Percentiles rank a stretch among this genome's conserved stretches.
phyloP scores from a whole-genome alignment of 2,329 filamentous ascomycete genomes.

The Hortaea sp. region DNA sequence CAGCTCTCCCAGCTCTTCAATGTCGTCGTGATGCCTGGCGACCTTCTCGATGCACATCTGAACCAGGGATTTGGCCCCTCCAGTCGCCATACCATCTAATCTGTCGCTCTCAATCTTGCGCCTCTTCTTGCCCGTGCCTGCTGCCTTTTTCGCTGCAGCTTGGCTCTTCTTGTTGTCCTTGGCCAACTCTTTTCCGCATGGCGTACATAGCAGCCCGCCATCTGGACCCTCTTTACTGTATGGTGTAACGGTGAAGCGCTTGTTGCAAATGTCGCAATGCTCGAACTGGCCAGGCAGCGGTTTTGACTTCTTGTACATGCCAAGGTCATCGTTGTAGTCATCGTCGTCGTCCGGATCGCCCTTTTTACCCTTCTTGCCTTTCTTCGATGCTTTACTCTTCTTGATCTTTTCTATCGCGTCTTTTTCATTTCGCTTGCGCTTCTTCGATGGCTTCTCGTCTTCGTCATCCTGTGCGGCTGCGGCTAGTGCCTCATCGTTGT shows the following conservation, averaged over 20 bases:
- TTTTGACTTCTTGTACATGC: conserved; percentile 46
- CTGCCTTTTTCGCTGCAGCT: conserved; percentile 47
- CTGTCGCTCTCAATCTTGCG: conserved; percentile 75
- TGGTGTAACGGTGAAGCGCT: conserved; percentile 84
- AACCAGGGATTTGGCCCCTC: conserved; percentile 60
- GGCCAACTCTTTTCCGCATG: conserved; percentile 66
- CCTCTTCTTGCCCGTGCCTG: conserved; percentile 51
- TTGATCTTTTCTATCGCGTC: conserved; percentile 32
- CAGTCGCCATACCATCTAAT: conserved; percentile 60
- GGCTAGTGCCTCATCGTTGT: conserved; percentile 18
- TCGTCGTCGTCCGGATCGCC: conserved; percentile 36
- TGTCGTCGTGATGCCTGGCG: conserved; percentile 51
- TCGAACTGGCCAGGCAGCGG: conserved; percentile 76
- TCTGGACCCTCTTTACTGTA: conserved; percentile 74
- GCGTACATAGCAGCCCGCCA: conserved; percentile 76
- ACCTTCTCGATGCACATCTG: conserved; percentile 56
- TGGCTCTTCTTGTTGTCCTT: conserved; percentile 54
- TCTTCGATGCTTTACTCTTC: conserved; percentile 33
- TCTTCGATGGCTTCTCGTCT: conserved; percentile 35
- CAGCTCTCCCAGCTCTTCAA: conserved; percentile 56
- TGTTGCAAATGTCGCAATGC: conserved; percentile 75
- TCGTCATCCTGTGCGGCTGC: conserved; percentile 26
- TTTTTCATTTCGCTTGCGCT: conserved; percentile 48
- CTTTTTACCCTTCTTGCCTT: conserved; percentile 31
- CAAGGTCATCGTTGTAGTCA: conserved; percentile 34